phyloP scores from a whole-genome alignment of 345 rosid species.

The Adansonia digitata region DNA sequence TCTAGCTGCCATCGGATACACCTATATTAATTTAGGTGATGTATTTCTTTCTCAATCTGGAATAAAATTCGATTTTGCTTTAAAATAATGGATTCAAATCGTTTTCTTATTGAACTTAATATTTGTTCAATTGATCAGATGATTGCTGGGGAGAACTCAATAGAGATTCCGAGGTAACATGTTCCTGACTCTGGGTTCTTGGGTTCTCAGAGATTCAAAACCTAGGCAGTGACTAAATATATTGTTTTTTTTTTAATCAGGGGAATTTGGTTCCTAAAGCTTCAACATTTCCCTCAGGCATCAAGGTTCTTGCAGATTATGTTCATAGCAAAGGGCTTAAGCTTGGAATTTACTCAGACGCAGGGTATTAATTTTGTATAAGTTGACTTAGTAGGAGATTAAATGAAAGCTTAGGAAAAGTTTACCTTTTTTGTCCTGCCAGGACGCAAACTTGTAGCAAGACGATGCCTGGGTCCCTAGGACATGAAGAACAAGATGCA shows the following conservation, averaged over 20 bases:
- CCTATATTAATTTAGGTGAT: slow-evolving; percentile 26
- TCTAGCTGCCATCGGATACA: slow-evolving; percentile 29
- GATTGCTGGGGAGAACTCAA: slow-evolving; percentile 29
- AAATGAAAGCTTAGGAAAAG: not conserved
- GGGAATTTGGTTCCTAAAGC: slow-evolving; percentile 23
- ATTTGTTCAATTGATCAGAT: slow-evolving; percentile 8
- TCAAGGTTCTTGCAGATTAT: slow-evolving; percentile 34
- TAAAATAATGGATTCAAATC: not conserved
- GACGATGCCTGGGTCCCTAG: slow-evolving; percentile 63
- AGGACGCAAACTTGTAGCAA: slow-evolving; percentile 53
- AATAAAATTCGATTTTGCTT: not conserved
- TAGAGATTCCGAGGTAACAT: slow-evolving; percentile 16
- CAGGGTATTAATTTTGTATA: slow-evolving; percentile 22
- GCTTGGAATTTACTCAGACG: slow-evolving; percentile 38
- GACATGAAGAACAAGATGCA: slow-evolving; percentile 88
- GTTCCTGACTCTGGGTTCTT: not conserved
- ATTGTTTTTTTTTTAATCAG: not conserved
- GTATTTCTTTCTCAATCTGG: not conserved
- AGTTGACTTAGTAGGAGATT: not conserved
- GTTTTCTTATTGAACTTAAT: not conserved
- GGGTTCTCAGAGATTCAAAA: not conserved
- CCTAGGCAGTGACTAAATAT: not conserved
- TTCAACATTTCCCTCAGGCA: slow-evolving; percentile 33
- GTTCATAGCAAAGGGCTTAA: slow-evolving; percentile 37
- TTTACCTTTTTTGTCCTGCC: not conserved